phyloP scores from a whole-genome alignment of 148 eudicot genomes.

The Camellia granthamiana region DNA sequence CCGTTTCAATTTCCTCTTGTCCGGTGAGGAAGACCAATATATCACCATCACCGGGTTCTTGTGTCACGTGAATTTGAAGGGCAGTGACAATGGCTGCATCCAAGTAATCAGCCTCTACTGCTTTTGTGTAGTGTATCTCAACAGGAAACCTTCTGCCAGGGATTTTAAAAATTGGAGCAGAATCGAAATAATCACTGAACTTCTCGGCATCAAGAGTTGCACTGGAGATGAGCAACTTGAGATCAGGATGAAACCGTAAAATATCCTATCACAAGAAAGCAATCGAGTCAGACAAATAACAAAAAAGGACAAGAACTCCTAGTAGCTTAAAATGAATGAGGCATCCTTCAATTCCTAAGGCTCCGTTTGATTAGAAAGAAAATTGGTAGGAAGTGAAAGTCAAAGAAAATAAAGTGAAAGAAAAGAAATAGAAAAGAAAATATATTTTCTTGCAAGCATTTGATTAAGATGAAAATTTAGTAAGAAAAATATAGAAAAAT shows the following conservation, averaged over 20 bases:
- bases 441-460: no score
- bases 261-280: slow-evolving; percentile 45
- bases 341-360: background rate
- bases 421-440: no score
- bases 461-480: no score
- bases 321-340: background rate
- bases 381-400: no score
- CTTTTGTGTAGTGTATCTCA: slow-evolving; percentile 67
- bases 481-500: no score
- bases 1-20: slow-evolving; percentile 74
- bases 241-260: slow-evolving; percentile 66
- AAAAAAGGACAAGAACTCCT: background rate
- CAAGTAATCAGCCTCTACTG: slow-evolving; percentile 73
- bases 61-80: slow-evolving; percentile 65
- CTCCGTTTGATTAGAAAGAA: no score
- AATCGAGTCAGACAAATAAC: background rate
- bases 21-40: slow-evolving; percentile 66
- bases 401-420: no score
- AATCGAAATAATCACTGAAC: slow-evolving; percentile 74
- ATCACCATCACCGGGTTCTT: slow-evolving; percentile 50
- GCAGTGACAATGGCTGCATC: slow-evolving; percentile 75
- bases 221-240: slow-evolving; percentile 70
- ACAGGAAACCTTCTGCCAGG: slow-evolving; percentile 75
- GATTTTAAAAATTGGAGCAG: slow-evolving; percentile 70
- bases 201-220: slow-evolving; percentile 78